These are phyloP conservation scores for Cladosporium phlei DNA, from an alignment of 2,329 filamentous ascomycete species.

Conservation along the genomic window DNA sequence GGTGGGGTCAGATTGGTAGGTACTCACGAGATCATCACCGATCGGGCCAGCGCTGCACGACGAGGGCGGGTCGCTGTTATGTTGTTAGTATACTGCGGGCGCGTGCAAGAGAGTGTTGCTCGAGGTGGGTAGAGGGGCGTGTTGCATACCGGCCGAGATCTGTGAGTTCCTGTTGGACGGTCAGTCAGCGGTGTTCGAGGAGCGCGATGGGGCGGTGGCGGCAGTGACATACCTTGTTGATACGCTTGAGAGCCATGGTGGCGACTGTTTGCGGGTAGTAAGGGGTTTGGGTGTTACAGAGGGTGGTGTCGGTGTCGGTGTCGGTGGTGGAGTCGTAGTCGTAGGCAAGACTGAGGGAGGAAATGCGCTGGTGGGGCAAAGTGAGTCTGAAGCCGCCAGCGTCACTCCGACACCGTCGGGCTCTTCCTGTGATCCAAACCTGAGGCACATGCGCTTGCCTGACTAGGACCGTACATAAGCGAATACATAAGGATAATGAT, in stretches of 20 bases:
- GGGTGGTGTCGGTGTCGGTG: too few relatives aligned
- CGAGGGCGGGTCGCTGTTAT: constrained; percentile 83
- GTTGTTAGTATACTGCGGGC: constrained; percentile 31
- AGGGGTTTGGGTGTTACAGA: too few relatives aligned
- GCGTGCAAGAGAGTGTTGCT: background rate
- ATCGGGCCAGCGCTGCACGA: constrained; percentile 97
- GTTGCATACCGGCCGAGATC: constrained; percentile 79
- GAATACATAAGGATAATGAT: too few relatives aligned
- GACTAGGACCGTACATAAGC: too few relatives aligned
- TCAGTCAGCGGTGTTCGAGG: constrained; percentile 9
- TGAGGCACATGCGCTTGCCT: too few relatives aligned
- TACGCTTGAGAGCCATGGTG: constrained; percentile 82
- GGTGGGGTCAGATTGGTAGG: constrained; percentile 20
- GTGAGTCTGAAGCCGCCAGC: too few relatives aligned
- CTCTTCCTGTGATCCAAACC: too few relatives aligned
- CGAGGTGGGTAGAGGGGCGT: constrained; percentile 20
- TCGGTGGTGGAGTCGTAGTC: too few relatives aligned
- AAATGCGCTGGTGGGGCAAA: too few relatives aligned
- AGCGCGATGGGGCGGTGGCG: background rate
- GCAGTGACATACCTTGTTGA: constrained; percentile 59
- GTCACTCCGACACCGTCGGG: too few relatives aligned
- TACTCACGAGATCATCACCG: constrained; percentile 93
- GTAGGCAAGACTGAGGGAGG: too few relatives aligned
- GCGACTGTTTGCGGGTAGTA: constrained; percentile 16
- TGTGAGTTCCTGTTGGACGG: constrained; percentile 60